These are phyloP conservation scores for Lactarius hengduanensis DNA, from an alignment of 768 basidiomycete genomes.

Conservation along the genomic window DNA sequence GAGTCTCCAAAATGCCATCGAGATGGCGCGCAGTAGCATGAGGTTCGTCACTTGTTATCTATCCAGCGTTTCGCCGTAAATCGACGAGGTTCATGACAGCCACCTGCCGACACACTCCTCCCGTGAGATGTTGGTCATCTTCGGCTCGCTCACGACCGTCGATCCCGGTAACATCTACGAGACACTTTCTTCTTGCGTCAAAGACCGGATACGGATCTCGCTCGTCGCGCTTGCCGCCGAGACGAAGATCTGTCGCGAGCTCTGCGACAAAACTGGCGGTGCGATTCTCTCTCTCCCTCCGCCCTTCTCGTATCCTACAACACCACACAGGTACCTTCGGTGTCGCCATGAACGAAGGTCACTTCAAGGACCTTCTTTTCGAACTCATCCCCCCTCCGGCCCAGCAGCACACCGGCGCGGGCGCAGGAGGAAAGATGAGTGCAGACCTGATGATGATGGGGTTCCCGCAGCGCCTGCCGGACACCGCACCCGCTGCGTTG, in stretches of 20 bases:
- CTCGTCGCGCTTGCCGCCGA: slow-evolving; percentile 95
- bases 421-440: slow-evolving; percentile 48
- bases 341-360: slow-evolving; percentile 97
- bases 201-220: slow-evolving; percentile 84
- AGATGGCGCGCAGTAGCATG: slow-evolving; percentile 94
- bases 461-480: slow-evolving; percentile 90
- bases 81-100: slow-evolving; percentile 41
- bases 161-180: slow-evolving; percentile 97
- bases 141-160: slow-evolving; percentile 93
- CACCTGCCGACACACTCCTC: slow-evolving; percentile 98
- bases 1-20: slow-evolving; percentile 94
- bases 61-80: neutral
- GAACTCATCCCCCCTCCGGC: slow-evolving; percentile 95
- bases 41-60: slow-evolving; percentile 47
- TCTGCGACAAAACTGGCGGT: slow-evolving; percentile 93
- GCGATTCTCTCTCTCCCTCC: slow-evolving; percentile 31
- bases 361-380: slow-evolving; percentile 93
- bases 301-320: neutral
- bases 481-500: slow-evolving; percentile 75
- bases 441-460: slow-evolving; percentile 99
- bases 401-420: slow-evolving; percentile 53
- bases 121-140: slow-evolving; percentile 90
- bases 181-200: slow-evolving; percentile 81
- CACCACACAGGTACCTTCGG: slow-evolving; percentile 70
- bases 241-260: slow-evolving; percentile 94